A percentile compares a stretch with the other conserved stretches of the same genome.
Conservation (phyloP, 306 rosid species). For the Quercus dentata region DNA sequence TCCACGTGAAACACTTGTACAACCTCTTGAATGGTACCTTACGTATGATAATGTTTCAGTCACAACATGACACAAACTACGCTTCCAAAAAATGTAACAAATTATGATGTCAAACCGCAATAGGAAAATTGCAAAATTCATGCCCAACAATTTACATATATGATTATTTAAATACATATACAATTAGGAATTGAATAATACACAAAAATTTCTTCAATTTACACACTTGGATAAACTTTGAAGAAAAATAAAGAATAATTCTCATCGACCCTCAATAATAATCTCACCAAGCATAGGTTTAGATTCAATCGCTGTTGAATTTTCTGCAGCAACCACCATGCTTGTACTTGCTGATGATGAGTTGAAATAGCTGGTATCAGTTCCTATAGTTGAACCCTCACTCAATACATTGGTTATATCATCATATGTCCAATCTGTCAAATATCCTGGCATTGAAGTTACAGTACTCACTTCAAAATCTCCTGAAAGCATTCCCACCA, state of each 20-base stretch:
- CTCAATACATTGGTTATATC: too few species aligned
- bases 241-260: neutral
- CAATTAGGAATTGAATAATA: neutral
- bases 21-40: neutral
- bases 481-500: constrained; percentile 70
- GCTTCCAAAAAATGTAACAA: too few species aligned
- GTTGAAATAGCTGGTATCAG: too few species aligned
- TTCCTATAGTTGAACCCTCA: too few species aligned
- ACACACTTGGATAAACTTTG: neutral
- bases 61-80: too few species aligned
- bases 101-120: too few species aligned
- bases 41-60: too few species aligned
- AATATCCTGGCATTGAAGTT: too few species aligned
- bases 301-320: constrained; percentile 15
- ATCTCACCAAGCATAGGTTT: constrained; percentile 19
- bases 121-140: neutral
- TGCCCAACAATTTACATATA: neutral
- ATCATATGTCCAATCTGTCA: too few species aligned
- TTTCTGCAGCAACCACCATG: constrained; percentile 20
- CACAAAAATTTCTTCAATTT: neutral
- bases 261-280: constrained; percentile 36
- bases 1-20: neutral
- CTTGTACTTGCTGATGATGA: constrained; percentile 26
- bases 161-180: neutral
- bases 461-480: constrained; percentile 4